Percentiles rank a stretch among this genome's conserved stretches.
Conservation (phyloP, 768 basidiomycete genomes). For the Lactifluus subvellereus region DNA sequence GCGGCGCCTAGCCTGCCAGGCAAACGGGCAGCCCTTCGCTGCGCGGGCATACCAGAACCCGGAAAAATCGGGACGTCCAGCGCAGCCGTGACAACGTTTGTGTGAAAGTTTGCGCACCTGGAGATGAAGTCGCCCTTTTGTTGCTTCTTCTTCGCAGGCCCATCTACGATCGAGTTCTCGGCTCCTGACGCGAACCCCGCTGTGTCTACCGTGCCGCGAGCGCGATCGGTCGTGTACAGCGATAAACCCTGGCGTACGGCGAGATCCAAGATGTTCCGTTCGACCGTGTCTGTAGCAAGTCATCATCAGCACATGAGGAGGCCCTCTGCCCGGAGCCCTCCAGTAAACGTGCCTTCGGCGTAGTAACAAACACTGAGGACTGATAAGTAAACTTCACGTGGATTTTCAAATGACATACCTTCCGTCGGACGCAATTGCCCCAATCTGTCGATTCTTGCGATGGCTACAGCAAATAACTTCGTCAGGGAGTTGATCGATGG, state of each 20-base stretch:
- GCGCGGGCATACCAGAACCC: conserved; percentile 4
- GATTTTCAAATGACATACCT: conserved; percentile 38
- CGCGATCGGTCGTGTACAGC: conserved; percentile 69
- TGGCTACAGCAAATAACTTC: conserved; percentile 43
- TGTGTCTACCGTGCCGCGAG: conserved; percentile 59
- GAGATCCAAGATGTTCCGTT: conserved; percentile 77
- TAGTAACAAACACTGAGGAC: conserved; percentile 72
- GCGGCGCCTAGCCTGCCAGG: neutral
- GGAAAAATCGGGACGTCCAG: neutral
- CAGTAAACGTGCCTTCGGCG: conserved; percentile 49
- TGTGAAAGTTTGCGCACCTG: conserved; percentile 41
- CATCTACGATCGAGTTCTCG: conserved; percentile 47
- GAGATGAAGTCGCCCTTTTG: conserved; percentile 78
- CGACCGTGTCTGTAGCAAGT: conserved; percentile 56
- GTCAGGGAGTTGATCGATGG: conserved; percentile 16
- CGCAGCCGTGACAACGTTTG: neutral
- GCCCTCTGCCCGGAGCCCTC: neutral
- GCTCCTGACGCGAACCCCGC: conserved; percentile 48
- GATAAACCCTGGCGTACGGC: conserved; percentile 73
- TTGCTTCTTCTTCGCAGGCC: conserved; percentile 38
- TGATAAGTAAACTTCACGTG: conserved; percentile 14
- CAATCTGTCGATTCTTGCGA: conserved; percentile 85
- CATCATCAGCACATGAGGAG: conserved; percentile 6
- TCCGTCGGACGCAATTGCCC: conserved; percentile 73
- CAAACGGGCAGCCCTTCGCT: no score